These are phyloP conservation scores for Kwoniella heveanensis DNA, from an alignment of 768 basidiomycete genomes.

Conservation along the genomic window DNA sequence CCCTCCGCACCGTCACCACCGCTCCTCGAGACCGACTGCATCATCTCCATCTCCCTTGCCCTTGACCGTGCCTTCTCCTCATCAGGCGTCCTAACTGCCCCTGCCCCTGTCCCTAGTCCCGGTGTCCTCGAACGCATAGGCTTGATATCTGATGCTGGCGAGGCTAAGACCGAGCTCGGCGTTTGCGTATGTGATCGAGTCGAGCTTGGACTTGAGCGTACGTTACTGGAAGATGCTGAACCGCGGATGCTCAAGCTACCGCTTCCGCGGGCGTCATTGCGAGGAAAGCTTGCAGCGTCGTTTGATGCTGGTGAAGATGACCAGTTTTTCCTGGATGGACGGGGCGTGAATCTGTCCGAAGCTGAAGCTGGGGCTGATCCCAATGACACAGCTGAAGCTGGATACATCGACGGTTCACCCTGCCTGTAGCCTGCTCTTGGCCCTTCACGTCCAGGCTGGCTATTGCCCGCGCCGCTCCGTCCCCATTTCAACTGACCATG, in stretches of 20 bases:
- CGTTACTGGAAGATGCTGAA: background rate
- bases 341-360: background rate
- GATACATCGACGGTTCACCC: too few species aligned
- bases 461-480: too few species aligned
- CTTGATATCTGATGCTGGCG: conserved; percentile 31
- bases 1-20: conserved; percentile 54
- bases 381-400: background rate
- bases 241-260: background rate
- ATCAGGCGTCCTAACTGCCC: too few species aligned
- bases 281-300: background rate
- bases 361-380: background rate
- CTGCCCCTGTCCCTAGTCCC: background rate
- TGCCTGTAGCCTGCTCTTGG: background rate
- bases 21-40: conserved; percentile 50
- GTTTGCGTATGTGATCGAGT: too few species aligned
- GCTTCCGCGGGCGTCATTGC: background rate
- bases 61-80: conserved; percentile 8
- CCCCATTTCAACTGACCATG: background rate
- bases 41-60: conserved; percentile 47
- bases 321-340: conserved; percentile 17
- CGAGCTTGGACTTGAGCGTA: too few species aligned
- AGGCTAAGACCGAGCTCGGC: conserved; percentile 20
- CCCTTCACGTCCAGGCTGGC: background rate
- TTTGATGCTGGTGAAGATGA: background rate
- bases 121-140: conserved; percentile 23